Percentiles rank a stretch among this genome's conserved stretches.
phyloP scores from a whole-genome alignment of 2,329 filamentous ascomycete species.

The Botrytis medusae region DNA sequence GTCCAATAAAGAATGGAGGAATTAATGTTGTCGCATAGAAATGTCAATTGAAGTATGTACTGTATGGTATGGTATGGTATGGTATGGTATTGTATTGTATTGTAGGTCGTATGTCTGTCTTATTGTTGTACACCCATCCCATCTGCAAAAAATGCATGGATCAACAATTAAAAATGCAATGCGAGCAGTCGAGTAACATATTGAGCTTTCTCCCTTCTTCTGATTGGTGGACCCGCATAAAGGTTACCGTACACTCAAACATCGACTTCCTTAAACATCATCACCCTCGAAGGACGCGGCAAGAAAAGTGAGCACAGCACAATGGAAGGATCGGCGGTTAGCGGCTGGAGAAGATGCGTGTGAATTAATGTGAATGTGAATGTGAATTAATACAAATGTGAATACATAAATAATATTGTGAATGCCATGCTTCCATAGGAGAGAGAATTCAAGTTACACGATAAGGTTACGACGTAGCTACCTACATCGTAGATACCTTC shows the following conservation, averaged over 20 bases:
- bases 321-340: not conserved
- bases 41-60: not conserved
- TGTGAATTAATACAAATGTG: no score
- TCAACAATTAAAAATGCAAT: conserved; percentile 3
- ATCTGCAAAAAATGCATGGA: conserved; percentile 13
- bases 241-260: conserved; percentile 5
- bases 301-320: not conserved
- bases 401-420: no score
- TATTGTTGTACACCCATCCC: not conserved
- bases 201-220: not conserved
- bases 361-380: no score
- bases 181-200: conserved; percentile 1
- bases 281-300: not conserved
- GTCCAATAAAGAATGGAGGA: not conserved
- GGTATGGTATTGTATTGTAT: no score
- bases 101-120: not conserved
- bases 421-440: no score
- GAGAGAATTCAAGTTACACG: no score
- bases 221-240: conserved; percentile 1
- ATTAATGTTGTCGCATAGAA: not conserved
- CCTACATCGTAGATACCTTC: no score
- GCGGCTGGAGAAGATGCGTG: conserved; percentile 1
- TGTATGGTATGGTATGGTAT: no score
- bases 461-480: no score
- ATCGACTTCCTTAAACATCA: not conserved